Base-by-base conservation (phyloP, 2,329 filamentous ascomycete genomes). In the Trichoderma guizhouense region DNA sequence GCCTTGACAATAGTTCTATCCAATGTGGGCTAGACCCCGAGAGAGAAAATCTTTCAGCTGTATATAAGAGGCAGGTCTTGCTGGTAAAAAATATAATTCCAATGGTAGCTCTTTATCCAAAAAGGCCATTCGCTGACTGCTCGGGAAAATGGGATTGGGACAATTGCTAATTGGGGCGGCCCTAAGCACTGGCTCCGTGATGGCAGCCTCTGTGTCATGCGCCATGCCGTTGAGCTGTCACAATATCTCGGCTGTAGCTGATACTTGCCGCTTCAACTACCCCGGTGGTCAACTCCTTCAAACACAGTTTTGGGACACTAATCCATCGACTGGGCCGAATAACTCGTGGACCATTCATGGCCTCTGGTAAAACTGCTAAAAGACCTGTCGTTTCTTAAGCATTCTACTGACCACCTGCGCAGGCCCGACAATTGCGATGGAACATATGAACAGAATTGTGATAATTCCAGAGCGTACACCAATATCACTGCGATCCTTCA, bases 251-350 rank as follows among this genome's bases (percentile, higher is more conserved):
- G 81, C 82, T 24, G 86, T 88, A 14, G 80, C 84, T 65, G 85
- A 93, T 77, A 87, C 90, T 8, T 94, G 92, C 83, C 94, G 92
- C 82, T 92, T 93, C 83, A 84, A 88, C 30, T 66, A 88, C 26
- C 91, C 91, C 0, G 89, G 91, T 6, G 92, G 92, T 6, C 87
- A 92, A 75, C 82, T 94, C 63, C 84, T 94, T 6, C 88, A 89
- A 80, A 94, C 92, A 2, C 92, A 94, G 76, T 94, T 94, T 81
- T 94, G 92, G 92, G 91, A 94, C 77, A 87, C 88, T 0, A 79
- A 86, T 72, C 91, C 91, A 1, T 83, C 86, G 1, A 86, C 88
- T 4, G 91, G 92, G 0, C 91, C 92, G 2, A 60, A 73, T 12
- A 75, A 93, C 77, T 90, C 88, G 8, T 94, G 92, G 92, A 93